phyloP scores from a whole-genome alignment of 148 eudicot species.

The Spergularia bocconei region DNA sequence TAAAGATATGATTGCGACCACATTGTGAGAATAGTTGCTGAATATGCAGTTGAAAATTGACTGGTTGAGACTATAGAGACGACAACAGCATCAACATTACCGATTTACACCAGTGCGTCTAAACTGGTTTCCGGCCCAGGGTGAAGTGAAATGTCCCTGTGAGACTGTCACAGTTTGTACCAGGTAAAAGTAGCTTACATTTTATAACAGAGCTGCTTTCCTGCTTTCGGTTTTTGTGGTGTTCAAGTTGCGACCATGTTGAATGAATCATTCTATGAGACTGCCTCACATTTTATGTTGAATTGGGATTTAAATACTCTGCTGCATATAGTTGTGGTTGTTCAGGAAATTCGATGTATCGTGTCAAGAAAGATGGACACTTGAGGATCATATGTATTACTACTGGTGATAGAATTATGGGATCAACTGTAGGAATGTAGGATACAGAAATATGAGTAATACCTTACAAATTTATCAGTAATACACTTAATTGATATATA shows the following conservation, averaged over 20 bases:
- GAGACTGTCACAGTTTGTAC: neutral
- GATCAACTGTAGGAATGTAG: neutral
- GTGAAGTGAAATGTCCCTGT: neutral
- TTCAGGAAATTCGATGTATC: neutral
- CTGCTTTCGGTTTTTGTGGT: neutral
- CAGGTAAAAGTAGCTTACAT: neutral
- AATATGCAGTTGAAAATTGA: neutral
- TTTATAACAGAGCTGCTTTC: neutral
- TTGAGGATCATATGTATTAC: neutral
- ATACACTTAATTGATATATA: no score
- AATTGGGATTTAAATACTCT: neutral
- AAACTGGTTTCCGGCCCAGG: neutral
- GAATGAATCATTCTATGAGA: no score
- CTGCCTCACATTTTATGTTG: no score
- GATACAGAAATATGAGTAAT: no score
- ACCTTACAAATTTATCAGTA: no score
- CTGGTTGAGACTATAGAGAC: neutral
- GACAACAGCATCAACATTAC: neutral
- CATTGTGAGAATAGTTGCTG: neutral
- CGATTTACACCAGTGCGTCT: neutral
- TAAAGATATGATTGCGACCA: neutral
- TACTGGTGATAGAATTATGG: neutral
- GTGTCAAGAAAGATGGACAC: neutral
- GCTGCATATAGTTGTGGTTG: neutral
- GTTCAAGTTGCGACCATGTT: neutral